These are phyloP conservation scores for Boletus pseudopeckii DNA, from an alignment of 768 basidiomycete species.

Conservation along the genomic window DNA sequence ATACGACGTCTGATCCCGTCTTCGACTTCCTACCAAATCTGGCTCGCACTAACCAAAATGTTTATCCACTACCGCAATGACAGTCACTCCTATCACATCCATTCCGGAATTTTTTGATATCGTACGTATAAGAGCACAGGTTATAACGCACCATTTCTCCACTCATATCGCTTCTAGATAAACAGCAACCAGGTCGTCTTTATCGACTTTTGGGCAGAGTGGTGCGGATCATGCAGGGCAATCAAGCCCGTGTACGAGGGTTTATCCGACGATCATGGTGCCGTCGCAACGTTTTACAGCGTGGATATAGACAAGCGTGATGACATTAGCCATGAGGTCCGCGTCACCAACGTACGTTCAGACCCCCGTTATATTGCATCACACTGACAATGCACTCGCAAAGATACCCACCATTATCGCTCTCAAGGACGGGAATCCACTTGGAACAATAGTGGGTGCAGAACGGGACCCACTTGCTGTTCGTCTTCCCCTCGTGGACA, in stretches of 20 bases:
- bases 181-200: background rate
- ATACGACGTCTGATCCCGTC: background rate
- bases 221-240: constrained; percentile 5
- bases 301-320: constrained; percentile 35
- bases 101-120: background rate
- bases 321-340: constrained; percentile 3
- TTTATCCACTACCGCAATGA: background rate
- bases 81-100: constrained; percentile 1
- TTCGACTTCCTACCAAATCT: background rate
- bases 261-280: background rate
- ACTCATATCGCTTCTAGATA: background rate
- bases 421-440: background rate
- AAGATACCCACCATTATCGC: constrained; percentile 2
- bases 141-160: background rate
- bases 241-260: constrained; percentile 4
- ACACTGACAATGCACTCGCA: background rate
- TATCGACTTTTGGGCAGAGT: constrained; percentile 12
- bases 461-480: background rate
- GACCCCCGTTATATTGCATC: background rate
- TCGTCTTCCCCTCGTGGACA: background rate
- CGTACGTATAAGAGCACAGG: background rate
- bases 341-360: background rate
- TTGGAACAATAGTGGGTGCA: background rate
- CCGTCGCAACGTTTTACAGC: constrained; percentile 1
- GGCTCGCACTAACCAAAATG: background rate